Percentiles rank a stretch among this genome's conserved stretches.
phyloP scores from a whole-genome alignment of 768 basidiomycete genomes.

The Pisolithus sp. region DNA sequence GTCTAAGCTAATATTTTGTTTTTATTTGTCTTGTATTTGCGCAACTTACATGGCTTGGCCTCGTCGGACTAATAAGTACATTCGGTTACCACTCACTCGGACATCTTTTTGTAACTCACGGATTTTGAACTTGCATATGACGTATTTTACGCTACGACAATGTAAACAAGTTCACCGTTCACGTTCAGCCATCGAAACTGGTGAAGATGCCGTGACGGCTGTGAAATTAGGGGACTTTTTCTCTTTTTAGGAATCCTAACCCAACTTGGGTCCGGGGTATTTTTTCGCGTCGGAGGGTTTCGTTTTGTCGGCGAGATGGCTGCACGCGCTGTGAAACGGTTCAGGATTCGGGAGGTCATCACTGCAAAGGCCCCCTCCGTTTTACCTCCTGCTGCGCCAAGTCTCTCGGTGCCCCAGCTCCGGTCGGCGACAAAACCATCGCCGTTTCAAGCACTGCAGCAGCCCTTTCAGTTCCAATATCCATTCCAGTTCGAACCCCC shows the following conservation, averaged over 20 bases:
- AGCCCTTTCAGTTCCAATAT: conserved; percentile 14
- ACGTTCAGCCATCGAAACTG: no score
- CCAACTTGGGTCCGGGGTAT: background rate
- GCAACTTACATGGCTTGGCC: background rate
- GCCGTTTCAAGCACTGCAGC: conserved; percentile 18
- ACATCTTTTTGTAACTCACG: background rate
- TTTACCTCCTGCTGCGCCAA: background rate
- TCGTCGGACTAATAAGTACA: background rate
- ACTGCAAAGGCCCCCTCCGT: background rate
- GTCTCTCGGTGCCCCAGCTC: background rate
- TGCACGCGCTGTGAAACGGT: background rate
- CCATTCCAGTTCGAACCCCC: conserved; percentile 10
- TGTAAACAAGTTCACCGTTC: no score
- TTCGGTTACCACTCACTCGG: no score
- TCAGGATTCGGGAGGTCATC: conserved; percentile 1
- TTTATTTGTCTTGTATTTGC: background rate
- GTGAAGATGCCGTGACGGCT: background rate
- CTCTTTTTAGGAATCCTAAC: background rate
- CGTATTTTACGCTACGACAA: no score
- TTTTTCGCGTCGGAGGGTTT: conserved; percentile 20
- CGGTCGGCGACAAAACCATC: conserved; percentile 3
- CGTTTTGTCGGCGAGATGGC: conserved; percentile 23
- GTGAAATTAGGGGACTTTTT: background rate
- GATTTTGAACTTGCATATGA: no score
- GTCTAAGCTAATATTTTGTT: background rate